phyloP scores from a whole-genome alignment of 805 yeast species.

The Starmerella stellata region DNA sequence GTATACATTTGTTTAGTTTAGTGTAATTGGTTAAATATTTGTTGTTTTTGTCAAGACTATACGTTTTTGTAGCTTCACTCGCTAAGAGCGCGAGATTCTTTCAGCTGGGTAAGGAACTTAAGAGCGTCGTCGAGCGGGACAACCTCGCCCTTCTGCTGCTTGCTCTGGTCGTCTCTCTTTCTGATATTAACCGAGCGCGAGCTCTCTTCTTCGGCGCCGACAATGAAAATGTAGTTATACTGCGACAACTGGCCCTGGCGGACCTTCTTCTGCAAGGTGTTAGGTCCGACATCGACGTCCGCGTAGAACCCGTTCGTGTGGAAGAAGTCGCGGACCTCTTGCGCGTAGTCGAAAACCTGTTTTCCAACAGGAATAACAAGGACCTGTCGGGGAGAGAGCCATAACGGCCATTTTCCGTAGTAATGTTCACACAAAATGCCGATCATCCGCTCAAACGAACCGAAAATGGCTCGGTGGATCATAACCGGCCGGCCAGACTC shows the following conservation, averaged over 20 bases:
- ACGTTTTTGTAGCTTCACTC: conserved; percentile 10
- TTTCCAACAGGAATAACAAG: conserved; percentile 94
- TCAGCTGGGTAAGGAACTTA: conserved; percentile 46
- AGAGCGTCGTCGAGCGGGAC: conserved; percentile 56
- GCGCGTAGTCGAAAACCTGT: conserved; percentile 79
- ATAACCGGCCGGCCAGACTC: conserved; percentile 67
- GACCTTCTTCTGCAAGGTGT: conserved; percentile 94
- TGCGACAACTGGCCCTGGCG: conserved; percentile 89
- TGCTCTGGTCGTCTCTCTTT: conserved; percentile 83
- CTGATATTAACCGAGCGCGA: conserved; percentile 77
- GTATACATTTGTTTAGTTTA: too few species aligned
- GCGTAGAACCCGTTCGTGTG: conserved; percentile 60
- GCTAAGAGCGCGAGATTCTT: conserved; percentile 45
- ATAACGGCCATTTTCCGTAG: conserved; percentile 99
- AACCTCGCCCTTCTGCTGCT: conserved; percentile 78
- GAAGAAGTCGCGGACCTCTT: conserved; percentile 51
- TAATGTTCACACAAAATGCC: conserved; percentile 95
- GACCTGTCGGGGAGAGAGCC: conserved; percentile 98
- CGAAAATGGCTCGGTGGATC: conserved; percentile 98
- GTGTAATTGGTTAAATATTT: too few species aligned
- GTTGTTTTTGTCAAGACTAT: too few species aligned
- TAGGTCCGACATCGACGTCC: conserved; percentile 84
- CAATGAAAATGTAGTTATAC: conserved; percentile 90
- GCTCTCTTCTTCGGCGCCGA: conserved; percentile 84
- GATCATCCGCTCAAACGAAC: conserved; percentile 97